These are phyloP conservation scores for Trichoderma gamsii DNA, from an alignment of 495 filamentous ascomycete genomes.

Conservation along the genomic window DNA sequence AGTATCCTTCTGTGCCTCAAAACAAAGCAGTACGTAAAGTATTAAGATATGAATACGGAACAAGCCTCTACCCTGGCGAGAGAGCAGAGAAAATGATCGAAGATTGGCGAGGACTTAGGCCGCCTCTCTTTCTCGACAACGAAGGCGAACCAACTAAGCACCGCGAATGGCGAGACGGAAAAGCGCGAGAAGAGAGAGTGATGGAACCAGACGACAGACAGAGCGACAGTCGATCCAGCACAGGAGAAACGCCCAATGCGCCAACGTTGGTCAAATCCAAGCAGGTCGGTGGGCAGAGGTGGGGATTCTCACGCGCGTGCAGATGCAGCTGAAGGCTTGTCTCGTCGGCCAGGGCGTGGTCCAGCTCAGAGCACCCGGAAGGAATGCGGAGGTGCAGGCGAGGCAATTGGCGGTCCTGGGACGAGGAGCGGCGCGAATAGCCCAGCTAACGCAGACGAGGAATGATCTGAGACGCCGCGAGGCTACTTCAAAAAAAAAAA, in stretches of 20 bases:
- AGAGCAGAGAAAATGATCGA: neutral
- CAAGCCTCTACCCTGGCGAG: neutral
- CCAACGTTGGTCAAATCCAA: neutral
- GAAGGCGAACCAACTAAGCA: neutral
- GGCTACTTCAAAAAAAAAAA: neutral
- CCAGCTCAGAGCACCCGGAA: neutral
- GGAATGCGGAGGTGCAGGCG: neutral
- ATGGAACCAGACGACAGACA: neutral
- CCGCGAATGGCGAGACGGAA: neutral
- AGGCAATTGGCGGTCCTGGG: neutral
- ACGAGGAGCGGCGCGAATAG: neutral
- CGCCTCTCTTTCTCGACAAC: neutral
- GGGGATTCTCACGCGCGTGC: conserved; percentile 5
- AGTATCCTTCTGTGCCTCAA: neutral
- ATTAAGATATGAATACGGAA: neutral
- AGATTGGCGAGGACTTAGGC: neutral
- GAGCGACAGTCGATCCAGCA: neutral
- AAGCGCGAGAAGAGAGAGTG: neutral
- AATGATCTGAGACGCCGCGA: neutral
- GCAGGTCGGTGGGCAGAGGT: neutral
- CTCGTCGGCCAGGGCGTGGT: neutral
- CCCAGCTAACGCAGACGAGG: neutral
- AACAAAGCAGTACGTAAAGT: conserved; percentile 6
- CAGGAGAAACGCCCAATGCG: neutral
- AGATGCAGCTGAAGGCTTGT: conserved; percentile 10